Percentiles rank a stretch among this genome's conserved stretches.
Conservation (phyloP, 1,284 basidiomycete genomes). For the Puccinia brachypodii region DNA sequence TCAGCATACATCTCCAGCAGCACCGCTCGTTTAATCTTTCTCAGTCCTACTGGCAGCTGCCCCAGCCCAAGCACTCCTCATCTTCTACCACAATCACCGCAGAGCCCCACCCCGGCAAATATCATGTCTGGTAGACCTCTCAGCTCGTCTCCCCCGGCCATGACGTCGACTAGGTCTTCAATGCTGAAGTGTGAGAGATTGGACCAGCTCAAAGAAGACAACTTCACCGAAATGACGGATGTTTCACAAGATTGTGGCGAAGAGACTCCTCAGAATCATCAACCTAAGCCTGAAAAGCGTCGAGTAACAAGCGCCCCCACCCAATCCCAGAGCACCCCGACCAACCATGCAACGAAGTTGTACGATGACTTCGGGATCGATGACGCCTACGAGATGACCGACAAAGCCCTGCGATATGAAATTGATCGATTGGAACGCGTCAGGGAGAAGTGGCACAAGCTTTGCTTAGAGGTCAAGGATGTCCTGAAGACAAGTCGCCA, state of each 20-base stretch:
- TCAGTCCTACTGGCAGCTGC: constrained; percentile 18
- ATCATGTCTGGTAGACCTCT: neutral
- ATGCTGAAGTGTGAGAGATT: neutral
- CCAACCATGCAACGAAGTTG: neutral
- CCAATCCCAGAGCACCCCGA: neutral
- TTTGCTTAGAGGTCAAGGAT: constrained; percentile 36
- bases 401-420: neutral
- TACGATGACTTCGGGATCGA: neutral
- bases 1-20: neutral
- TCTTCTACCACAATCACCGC: neutral
- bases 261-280: neutral
- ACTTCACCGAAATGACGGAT: constrained; percentile 24
- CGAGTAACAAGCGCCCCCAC: neutral
- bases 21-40: constrained; percentile 2
- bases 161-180: constrained; percentile 10
- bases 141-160: neutral
- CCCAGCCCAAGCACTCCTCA: neutral
- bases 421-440: constrained; percentile 22
- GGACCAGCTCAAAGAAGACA: neutral
- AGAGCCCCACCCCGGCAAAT: neutral
- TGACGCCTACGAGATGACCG: neutral
- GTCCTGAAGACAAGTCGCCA: constrained; percentile 33
- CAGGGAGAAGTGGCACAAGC: neutral
- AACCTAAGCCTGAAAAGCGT: neutral
- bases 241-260: neutral